phyloP scores from a whole-genome alignment of 225 moss, liverwort and hornwort genomes.

The Physcomitrellopsis africana region DNA sequence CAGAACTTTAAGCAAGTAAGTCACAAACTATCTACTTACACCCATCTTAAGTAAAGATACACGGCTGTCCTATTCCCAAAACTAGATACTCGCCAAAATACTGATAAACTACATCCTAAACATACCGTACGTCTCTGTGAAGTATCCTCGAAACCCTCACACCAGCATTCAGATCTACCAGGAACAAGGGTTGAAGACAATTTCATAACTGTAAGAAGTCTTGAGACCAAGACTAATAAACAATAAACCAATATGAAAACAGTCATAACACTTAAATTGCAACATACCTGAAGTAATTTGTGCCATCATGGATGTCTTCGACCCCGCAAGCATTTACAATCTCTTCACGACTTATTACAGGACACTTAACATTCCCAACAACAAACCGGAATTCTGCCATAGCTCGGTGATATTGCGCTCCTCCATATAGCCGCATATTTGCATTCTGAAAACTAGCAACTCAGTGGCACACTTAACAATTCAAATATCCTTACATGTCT shows the following conservation, averaged over 20 bases:
- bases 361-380: constrained; percentile 94
- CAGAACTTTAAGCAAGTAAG: constrained; percentile 29
- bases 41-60: neutral
- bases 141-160: neutral
- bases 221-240: constrained; percentile 6
- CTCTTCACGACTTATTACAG: constrained; percentile 89
- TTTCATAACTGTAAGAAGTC: neutral
- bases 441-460: constrained; percentile 63
- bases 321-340: constrained; percentile 99
- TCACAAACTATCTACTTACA: constrained; percentile 1
- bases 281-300: constrained; percentile 92
- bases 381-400: constrained; percentile 99
- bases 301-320: constrained; percentile 97
- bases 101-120: constrained; percentile 6
- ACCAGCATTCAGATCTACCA: constrained; percentile 22
- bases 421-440: constrained; percentile 96
- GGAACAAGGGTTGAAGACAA: neutral
- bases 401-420: constrained; percentile 98
- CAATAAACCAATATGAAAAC: neutral
- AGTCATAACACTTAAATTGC: constrained; percentile 1
- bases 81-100: constrained; percentile 13
- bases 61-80: constrained; percentile 5
- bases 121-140: constrained; percentile 13
- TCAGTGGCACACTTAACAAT: constrained; percentile 18
- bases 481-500: neutral